Base-by-base conservation (phyloP, 2,329 filamentous ascomycete genomes). In the Apiospora phragmitis region DNA sequence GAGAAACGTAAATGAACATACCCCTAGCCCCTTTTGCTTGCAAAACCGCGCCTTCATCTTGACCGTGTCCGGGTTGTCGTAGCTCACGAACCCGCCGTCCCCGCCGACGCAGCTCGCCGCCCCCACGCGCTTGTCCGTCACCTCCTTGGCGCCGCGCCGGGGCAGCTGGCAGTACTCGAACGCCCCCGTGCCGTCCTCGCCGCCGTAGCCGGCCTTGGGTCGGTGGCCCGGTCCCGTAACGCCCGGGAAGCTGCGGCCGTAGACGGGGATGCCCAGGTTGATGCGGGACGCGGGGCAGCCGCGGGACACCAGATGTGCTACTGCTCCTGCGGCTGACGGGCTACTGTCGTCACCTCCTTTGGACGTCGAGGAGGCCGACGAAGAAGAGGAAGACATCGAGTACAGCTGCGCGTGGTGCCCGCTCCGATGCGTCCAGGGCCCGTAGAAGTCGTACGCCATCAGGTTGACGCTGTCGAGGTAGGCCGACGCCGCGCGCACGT, bases 321-420 rank as follows among this genome's bases (percentile, higher is more conserved):
- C 88, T 0, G 88, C 89, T 1, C 29, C 55, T 8, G 55, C 55
- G 3, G 55, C 55, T 3, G 55, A 62, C 0, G 55, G 55, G 32
- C 55, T 62, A 12, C 14, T 12, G 18, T 24, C 32, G 9, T n/a
- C 32, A 3, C 14, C 49, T 16, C 49, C 14, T 9, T 59, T 35
- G 3, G n/a, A 18, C 26, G 29, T 55, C 0, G 89, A 87, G 16
- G 92, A 87, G n/a, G 88, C 91, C 1, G 91, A 94, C 1, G 88
- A 84, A 73, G 91, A 87, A 73, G 87, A 88, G 73, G 88, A 86
- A 69, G 80, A 83, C 70, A 89, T 86, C 1, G 89, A 84, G 77
- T 91, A 93, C 1, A 96, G 87, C 78, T 94, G 93, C 5, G 93
- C 89, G 69, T 95, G 93, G 79, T 95, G 92, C 8, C 93, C 93